Base-by-base conservation (phyloP, 1,139 yeast species). In the Hanseniaspora sp. region DNA sequence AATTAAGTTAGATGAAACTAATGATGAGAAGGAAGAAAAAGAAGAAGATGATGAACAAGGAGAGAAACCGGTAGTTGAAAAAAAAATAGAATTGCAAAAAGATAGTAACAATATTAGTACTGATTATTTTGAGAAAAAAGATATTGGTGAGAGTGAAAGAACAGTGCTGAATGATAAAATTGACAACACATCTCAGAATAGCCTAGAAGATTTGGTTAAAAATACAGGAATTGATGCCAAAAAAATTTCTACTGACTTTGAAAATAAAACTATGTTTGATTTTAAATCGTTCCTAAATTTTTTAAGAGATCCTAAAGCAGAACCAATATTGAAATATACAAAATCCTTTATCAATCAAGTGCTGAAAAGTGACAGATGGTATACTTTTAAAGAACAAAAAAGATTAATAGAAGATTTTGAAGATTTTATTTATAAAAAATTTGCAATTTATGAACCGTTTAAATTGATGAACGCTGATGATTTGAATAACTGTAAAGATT, bases 261-360 rank as follows among this genome's bases (percentile, higher is more conserved):
- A 58, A 15, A 60, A 56, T 11, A 63, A 61, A 34, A 55, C 58
- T 7, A 58, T 59, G 28, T 66, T 65, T 69, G 95, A 92, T 65
- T 92, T 90, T 67, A 95, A 86, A 63, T 71, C 75, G 29, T 94
- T 94, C 64, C 72, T 90, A 40, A 73, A 75, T 7, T 87, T 84
- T 58, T 74, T 94, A 58, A 80, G 83, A 56, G 76, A 79, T 57
- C 83, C 81, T 60, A 74, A 78, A 55, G 96, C 97, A 1, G 95
- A 87, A 57, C 97, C 98, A 0, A 77, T 90, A 44, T 90, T 92
- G 1, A 77, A 90, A 55, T 94, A 90, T 63, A 78, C 90, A 46
- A 79, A 86, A 64, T 88, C 86, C 31, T 83, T 94, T 62, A 70
- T 94, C 49, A 76, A 75, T 35, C 92, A 87, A 56, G 92, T 92